A percentile compares a stretch with the other conserved stretches of the same genome.
These are phyloP conservation scores for Paragyromitra xinjiangensis DNA, from an alignment of 495 filamentous ascomycete species.

Conservation along the genomic window DNA sequence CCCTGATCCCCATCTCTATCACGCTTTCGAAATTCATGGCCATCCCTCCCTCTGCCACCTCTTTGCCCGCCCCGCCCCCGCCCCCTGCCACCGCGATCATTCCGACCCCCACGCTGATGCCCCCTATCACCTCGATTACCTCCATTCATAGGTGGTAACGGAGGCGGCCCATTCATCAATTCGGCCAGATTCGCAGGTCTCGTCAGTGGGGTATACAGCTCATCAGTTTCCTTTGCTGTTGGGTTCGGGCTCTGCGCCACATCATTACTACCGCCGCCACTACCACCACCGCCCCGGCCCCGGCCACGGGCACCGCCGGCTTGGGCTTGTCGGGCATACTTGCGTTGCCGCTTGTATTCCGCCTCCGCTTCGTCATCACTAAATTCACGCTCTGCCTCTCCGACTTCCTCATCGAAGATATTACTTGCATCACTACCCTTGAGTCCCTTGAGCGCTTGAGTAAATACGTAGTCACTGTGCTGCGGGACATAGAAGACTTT, in stretches of 20 bases:
- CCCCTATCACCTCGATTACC: slow-evolving; percentile 46
- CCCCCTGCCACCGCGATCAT: slow-evolving; percentile 61
- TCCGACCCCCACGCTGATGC: slow-evolving; percentile 63
- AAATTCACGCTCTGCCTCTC: slow-evolving; percentile 86
- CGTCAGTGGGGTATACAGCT: slow-evolving; percentile 57
- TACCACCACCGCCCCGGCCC: not conserved
- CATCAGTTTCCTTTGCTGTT: slow-evolving; percentile 56
- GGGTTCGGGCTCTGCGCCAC: slow-evolving; percentile 56
- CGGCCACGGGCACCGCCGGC: not conserved
- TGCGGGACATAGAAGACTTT: slow-evolving; percentile 78
- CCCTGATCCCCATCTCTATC: slow-evolving; percentile 29
- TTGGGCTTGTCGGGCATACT: slow-evolving; percentile 64
- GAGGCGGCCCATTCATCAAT: slow-evolving; percentile 61
- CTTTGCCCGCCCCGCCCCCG: slow-evolving; percentile 61
- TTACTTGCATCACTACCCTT: slow-evolving; percentile 95
- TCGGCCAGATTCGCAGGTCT: slow-evolving; percentile 57
- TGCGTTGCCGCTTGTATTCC: slow-evolving; percentile 76
- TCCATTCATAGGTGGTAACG: slow-evolving; percentile 53
- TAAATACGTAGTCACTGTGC: slow-evolving; percentile 83
- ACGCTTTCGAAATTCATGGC: slow-evolving; percentile 50
- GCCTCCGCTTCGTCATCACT: slow-evolving; percentile 95
- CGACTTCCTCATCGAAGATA: slow-evolving; percentile 90
- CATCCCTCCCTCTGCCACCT: slow-evolving; percentile 57
- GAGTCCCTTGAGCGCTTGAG: slow-evolving; percentile 73
- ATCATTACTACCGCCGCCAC: slow-evolving; percentile 9